Conservation (phyloP, 2,329 filamentous ascomycete genomes). For the Periconia macrospinosa region DNA sequence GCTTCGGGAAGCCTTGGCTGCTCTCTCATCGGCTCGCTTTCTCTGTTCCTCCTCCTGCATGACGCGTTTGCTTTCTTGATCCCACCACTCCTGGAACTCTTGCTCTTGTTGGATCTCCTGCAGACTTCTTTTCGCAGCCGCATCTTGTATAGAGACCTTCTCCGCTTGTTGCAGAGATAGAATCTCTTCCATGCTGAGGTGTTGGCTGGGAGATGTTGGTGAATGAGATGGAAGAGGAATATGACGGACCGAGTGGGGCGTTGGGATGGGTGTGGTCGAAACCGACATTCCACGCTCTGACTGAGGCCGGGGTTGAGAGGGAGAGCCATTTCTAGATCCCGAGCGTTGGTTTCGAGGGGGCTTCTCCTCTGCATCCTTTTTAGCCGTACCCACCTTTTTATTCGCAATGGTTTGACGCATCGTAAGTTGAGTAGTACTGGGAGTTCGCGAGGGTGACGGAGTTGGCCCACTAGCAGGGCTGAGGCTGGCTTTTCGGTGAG, state of each 20-base stretch:
- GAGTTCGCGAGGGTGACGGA: conserved; percentile 20
- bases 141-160: conserved; percentile 79
- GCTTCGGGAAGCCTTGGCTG: conserved; percentile 24
- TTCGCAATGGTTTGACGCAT: conserved; percentile 62
- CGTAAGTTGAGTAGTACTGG: conserved; percentile 57
- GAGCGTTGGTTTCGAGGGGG: conserved; percentile 13
- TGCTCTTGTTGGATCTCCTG: conserved; percentile 97
- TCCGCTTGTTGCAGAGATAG: conserved; percentile 84
- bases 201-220: conserved; percentile 65
- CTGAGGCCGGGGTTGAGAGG: conserved; percentile 26
- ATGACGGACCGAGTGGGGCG: conserved; percentile 52
- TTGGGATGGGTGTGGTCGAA: conserved; percentile 37
- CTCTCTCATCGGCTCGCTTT: conserved; percentile 38
- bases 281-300: conserved; percentile 39
- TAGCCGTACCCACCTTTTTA: conserved; percentile 19
- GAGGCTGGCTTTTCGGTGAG: conserved; percentile 32
- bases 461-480: conserved; percentile 17
- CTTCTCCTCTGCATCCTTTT: conserved; percentile 25
- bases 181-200: conserved; percentile 83
- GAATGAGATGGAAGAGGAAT: conserved; percentile 58
- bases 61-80: conserved; percentile 75
- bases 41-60: conserved; percentile 60
- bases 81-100: conserved; percentile 96
- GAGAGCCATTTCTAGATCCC: conserved; percentile 16
- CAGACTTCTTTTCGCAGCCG: conserved; percentile 82